These are phyloP conservation scores for Gleditsia sinensis DNA, from an alignment of 306 rosid genomes.

Conservation along the genomic window DNA sequence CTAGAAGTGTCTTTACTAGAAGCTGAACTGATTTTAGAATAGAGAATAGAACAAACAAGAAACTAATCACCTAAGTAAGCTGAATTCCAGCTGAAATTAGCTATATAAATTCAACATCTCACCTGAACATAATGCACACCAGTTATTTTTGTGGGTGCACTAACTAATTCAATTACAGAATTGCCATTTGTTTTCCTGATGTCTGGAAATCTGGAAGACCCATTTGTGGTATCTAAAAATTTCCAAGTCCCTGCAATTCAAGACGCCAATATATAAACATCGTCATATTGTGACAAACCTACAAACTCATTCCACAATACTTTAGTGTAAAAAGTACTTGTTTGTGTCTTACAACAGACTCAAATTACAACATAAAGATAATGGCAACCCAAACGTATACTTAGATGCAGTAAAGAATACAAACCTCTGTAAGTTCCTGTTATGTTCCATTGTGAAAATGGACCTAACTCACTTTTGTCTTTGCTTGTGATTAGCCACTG, in stretches of 20 bases:
- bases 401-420: conserved; percentile 40
- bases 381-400: not conserved
- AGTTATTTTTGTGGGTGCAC: conserved; percentile 87
- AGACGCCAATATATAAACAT: conserved; percentile 18
- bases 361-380: not conserved
- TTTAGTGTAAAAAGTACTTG: not conserved
- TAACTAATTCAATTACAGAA: conserved; percentile 86
- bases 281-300: conserved; percentile 14
- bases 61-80: conserved; percentile 6
- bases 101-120: conserved; percentile 41
- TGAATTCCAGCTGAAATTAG: conserved; percentile 28
- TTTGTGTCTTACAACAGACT: conserved; percentile 6
- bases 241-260: conserved; percentile 87
- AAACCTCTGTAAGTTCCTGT: conserved; percentile 97
- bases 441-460: conserved; percentile 91
- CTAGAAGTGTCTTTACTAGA: conserved; percentile 9
- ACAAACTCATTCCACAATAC: conserved; percentile 22
- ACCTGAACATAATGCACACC: conserved; percentile 99
- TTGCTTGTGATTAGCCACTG: conserved; percentile 90
- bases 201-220: conserved; percentile 81
- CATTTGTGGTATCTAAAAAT: conserved; percentile 73
- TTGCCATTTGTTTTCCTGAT: conserved; percentile 80
- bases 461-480: conserved; percentile 84
- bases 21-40: conserved; percentile 12
- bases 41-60: conserved; percentile 16